phyloP scores from a whole-genome alignment of 768 basidiomycete genomes.

The Boletus vermiculosoides region DNA sequence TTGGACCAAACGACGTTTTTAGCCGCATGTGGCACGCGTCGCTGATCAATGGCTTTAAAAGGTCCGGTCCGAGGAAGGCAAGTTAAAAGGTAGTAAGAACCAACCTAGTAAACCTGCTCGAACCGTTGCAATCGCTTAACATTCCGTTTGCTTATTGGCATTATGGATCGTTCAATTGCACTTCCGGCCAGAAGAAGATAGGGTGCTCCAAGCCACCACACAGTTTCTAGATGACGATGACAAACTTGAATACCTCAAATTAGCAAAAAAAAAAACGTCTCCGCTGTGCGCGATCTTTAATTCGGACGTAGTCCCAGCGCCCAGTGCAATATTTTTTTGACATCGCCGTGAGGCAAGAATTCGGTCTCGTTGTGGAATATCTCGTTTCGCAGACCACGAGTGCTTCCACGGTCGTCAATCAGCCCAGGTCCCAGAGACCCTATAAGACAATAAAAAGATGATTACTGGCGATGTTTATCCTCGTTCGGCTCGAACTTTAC shows the following conservation, averaged over 20 bases:
- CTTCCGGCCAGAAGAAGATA: background rate
- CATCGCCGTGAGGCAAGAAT: background rate
- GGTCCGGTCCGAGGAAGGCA: too few species aligned
- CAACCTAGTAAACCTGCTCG: too few species aligned
- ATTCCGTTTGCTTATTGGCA: background rate
- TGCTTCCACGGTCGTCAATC: too few species aligned
- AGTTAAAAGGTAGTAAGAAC: too few species aligned
- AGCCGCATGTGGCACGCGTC: too few species aligned
- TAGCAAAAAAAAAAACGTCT: background rate
- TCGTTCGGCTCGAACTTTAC: too few species aligned
- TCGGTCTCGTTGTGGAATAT: background rate
- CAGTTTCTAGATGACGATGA: background rate
- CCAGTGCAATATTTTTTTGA: background rate
- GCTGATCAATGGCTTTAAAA: too few species aligned
- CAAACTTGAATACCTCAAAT: background rate
- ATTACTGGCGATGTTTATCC: too few species aligned
- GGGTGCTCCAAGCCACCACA: background rate
- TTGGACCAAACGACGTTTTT: too few species aligned
- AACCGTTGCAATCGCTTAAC: background rate
- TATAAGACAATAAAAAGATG: too few species aligned
- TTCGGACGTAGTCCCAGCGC: background rate
- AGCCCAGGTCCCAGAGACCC: too few species aligned
- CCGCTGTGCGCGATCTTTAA: background rate
- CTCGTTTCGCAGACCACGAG: background rate
- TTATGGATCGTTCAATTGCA: too few species aligned